Conservation (phyloP, 2,329 filamentous ascomycete genomes). For the Alternaria burnsii region DNA sequence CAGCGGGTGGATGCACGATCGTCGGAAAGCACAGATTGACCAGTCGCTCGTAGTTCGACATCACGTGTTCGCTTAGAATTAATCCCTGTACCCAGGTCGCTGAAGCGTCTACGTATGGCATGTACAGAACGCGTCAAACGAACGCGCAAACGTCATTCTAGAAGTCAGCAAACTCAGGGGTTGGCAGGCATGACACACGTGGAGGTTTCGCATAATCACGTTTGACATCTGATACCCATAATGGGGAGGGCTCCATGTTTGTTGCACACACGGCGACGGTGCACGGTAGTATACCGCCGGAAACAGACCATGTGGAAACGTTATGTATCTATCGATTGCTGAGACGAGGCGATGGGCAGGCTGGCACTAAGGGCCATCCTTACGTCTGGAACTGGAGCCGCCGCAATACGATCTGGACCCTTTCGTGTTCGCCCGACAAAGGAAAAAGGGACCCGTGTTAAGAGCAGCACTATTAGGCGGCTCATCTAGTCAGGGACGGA, state of each 20-base stretch:
- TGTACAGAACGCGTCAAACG: conserved; percentile 11
- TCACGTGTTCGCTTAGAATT: conserved; percentile 26
- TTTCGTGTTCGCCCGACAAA: conserved; percentile 7
- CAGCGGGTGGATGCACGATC: conserved; percentile 31
- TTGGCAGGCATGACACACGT: background rate
- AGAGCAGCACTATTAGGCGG: conserved; percentile 12
- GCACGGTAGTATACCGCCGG: conserved; percentile 1
- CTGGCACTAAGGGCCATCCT: conserved; percentile 22
- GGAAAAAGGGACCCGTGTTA: conserved; percentile 12
- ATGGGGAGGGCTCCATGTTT: conserved; percentile 7
- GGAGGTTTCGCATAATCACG: conserved; percentile 13
- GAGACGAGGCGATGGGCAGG: conserved; percentile 11
- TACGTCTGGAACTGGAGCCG: conserved; percentile 23
- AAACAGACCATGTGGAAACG: conserved; percentile 14
- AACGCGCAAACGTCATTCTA: conserved; percentile 17
- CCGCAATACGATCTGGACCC: conserved; percentile 28
- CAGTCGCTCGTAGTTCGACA: conserved; percentile 21
- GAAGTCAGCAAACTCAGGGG: conserved; percentile 11
- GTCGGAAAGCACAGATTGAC: conserved; percentile 30
- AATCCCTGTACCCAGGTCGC: background rate
- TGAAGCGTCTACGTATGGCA: conserved; percentile 2
- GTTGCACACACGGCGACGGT: conserved; percentile 4
- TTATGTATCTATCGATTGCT: conserved; percentile 3
- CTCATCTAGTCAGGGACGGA: conserved; percentile 33
- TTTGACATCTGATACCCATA: conserved; percentile 15